Conservation (phyloP, 768 basidiomycete genomes). For the Boletus reticuloceps region DNA sequence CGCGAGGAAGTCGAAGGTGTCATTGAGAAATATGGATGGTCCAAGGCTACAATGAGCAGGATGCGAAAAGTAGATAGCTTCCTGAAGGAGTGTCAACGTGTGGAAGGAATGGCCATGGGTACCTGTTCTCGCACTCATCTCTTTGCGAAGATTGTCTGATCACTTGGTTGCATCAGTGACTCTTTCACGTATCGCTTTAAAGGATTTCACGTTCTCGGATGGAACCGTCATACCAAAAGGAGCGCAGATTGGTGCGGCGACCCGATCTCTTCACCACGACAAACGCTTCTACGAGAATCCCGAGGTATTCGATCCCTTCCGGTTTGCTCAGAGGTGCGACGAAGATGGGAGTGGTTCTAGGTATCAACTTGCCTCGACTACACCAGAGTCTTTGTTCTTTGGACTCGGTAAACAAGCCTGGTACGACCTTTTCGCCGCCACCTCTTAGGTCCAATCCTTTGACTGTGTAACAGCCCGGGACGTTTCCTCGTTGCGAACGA, state of each 20-base stretch:
- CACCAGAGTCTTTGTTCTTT: conserved; percentile 34
- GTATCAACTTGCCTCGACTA: conserved; percentile 28
- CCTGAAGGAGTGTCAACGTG: conserved; percentile 5
- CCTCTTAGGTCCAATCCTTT: too few species aligned
- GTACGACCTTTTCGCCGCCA: not conserved
- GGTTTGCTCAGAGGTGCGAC: not conserved
- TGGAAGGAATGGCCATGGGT: not conserved
- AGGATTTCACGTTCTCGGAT: conserved; percentile 36
- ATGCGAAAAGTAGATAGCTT: conserved; percentile 9
- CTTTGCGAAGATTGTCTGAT: not conserved
- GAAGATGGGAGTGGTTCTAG: not conserved
- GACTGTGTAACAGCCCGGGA: not conserved
- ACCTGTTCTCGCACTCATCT: not conserved
- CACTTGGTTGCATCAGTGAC: conserved; percentile 13
- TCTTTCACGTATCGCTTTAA: conserved; percentile 31
- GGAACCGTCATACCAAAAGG: conserved; percentile 21
- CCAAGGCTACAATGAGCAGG: not conserved
- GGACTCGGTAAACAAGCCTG: conserved; percentile 28
- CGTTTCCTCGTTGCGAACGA: not conserved
- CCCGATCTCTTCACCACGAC: conserved; percentile 2
- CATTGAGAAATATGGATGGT: not conserved
- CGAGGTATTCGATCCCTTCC: not conserved
- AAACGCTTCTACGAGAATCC: not conserved
- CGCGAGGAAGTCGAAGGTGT: conserved; percentile 4
- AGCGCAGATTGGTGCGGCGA: not conserved